Base-by-base conservation (phyloP, 129 eudicot species). In the Gnaphalium uliginosum region DNA sequence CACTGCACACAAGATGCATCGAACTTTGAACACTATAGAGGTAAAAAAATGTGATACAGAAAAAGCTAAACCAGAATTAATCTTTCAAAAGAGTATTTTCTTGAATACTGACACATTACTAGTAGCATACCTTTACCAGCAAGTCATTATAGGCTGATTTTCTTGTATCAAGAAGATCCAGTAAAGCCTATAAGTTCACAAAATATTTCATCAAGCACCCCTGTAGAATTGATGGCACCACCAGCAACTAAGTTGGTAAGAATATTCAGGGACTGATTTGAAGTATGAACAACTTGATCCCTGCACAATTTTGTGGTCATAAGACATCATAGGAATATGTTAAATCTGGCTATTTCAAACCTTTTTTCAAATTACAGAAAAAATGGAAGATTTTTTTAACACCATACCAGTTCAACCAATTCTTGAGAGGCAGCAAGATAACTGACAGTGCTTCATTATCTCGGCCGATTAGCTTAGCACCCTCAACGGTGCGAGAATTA, bases 241-340 rank as follows among this genome's bases (percentile, higher is more conserved):
- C 92, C 98, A 54, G 86, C 98, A 60, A 85, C 90, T 79, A 90
- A 79, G 76, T 90, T 90, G 61, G 86, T 75, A 77, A 94, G 96
- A 71, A 89, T 91, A 76, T 89, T 87, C 69, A 94, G 78, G 19
- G 98, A 94, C 81, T 89, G 96, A 60, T 82, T 87, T 68, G 79
- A 76, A 67, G 73, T 61, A 41, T 82, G 75, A 73, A 85, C 66
- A 72, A 85, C 89, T 81, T 90, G 86, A 79, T 94, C 96, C 89
- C 97, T 94, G 83, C 61, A 60, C 35, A 60, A 60, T 24, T 50
- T 60, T 60, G 25, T 7, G 26, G 23, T 56, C 61, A 56, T 56
- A 56, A 19, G 19, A 56, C 61, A 21, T 56, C 61, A 56, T 33
- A 6, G 8, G 37, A 33, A 6, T 33, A 33, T 6, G 7, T 33